A percentile compares a stretch with the other conserved stretches of the same genome.
Evolutionary conservation across 495 filamentous ascomycete species (phyloP).

Genomic region (Polyplosphaeria fusca): DNA sequence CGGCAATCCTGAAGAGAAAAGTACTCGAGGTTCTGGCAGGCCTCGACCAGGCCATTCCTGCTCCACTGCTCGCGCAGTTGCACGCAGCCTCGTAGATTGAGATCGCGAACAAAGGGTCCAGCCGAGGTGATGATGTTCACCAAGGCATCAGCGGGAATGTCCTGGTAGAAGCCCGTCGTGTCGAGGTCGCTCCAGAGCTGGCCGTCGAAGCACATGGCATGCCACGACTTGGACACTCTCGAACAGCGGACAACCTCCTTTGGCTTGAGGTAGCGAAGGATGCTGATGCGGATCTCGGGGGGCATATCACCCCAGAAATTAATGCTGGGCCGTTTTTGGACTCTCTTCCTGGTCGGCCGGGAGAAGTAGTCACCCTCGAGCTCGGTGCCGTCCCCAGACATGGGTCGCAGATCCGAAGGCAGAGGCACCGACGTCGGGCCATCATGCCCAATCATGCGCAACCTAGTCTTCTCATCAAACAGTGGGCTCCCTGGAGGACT

Average conservation of each 20-base stretch:
- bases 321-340: constrained; percentile 49
- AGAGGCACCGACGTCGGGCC: constrained; percentile 55
- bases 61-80: constrained; percentile 78
- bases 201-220: constrained; percentile 88
- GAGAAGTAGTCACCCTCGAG: constrained; percentile 50
- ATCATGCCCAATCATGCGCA: constrained; percentile 50
- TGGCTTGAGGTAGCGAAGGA: constrained; percentile 73
- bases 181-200: constrained; percentile 88
- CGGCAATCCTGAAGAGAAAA: constrained; percentile 85
- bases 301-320: constrained; percentile 82
- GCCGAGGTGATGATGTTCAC: constrained; percentile 80
- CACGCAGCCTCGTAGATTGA: constrained; percentile 77
- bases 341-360: constrained; percentile 38
- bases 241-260: constrained; percentile 82
- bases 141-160: constrained; percentile 78
- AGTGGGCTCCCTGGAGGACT: constrained; percentile 48
- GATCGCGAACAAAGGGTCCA: constrained; percentile 83
- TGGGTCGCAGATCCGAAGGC: constrained; percentile 60
- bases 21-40: constrained; percentile 81
- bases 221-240: constrained; percentile 73
- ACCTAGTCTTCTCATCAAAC: constrained; percentile 48
- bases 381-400: constrained; percentile 40
- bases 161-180: constrained; percentile 78
- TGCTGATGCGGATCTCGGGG: constrained; percentile 71
- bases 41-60: constrained; percentile 68